A percentile compares a stretch with the other conserved stretches of the same genome.
These are phyloP conservation scores for Talaromyces marneffei DNA, from an alignment of 2,329 filamentous ascomycete genomes.

Conservation along the genomic window DNA sequence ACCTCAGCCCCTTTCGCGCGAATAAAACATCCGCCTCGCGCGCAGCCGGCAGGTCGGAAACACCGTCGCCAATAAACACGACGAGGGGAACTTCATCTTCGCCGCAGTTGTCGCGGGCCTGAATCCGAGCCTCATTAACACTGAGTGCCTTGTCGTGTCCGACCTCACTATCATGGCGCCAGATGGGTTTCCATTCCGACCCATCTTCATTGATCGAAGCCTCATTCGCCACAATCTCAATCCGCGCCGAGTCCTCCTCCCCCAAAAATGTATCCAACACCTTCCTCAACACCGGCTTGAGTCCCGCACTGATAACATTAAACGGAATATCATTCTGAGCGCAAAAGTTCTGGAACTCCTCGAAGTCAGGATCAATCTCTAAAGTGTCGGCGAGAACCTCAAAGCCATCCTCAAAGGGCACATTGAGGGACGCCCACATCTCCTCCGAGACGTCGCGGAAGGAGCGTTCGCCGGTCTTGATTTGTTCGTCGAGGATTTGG, in stretches of 20 bases:
- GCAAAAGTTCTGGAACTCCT: slow-evolving; percentile 60
- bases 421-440: slow-evolving; percentile 62
- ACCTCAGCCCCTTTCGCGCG: slow-evolving; percentile 56
- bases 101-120: slow-evolving; percentile 50
- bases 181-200: slow-evolving; percentile 58
- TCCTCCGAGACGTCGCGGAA: slow-evolving; percentile 67
- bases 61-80: slow-evolving; percentile 65
- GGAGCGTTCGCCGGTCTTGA: slow-evolving; percentile 59
- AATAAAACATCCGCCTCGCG: slow-evolving; percentile 63
- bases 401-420: slow-evolving; percentile 64
- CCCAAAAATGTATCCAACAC: slow-evolving; percentile 62
- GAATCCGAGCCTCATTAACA: slow-evolving; percentile 55
- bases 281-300: slow-evolving; percentile 57
- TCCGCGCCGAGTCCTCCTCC: slow-evolving; percentile 53
- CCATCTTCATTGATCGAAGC: slow-evolving; percentile 50
- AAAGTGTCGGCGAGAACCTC: slow-evolving; percentile 57
- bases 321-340: slow-evolving; percentile 59
- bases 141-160: slow-evolving; percentile 64
- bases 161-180: slow-evolving; percentile 59
- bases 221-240: slow-evolving; percentile 65
- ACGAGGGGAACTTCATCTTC: slow-evolving; percentile 61
- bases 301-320: slow-evolving; percentile 62
- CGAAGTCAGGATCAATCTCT: slow-evolving; percentile 60
- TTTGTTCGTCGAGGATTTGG: slow-evolving; percentile 56
- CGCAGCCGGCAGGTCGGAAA: slow-evolving; percentile 61